phyloP scores from a whole-genome alignment of 176 grass and related monocot genomes.

The Neostapfia colusana region DNA sequence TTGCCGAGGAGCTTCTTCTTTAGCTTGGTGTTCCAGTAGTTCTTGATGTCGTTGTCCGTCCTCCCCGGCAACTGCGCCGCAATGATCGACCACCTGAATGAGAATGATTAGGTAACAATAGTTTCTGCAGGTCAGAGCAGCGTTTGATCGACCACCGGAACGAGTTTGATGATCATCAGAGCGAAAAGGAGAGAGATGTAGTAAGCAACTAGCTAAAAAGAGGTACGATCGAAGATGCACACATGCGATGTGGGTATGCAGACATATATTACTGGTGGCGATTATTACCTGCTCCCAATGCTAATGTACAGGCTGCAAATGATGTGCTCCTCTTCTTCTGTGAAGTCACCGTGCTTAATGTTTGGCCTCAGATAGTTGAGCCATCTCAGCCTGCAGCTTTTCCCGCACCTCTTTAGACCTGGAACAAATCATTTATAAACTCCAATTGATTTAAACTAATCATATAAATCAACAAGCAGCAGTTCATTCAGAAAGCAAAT shows the following conservation, averaged over 20 bases:
- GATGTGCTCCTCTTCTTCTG: constrained; percentile 86
- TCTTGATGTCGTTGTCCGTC: constrained; percentile 99
- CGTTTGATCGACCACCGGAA: too few relatives aligned
- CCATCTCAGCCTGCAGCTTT: constrained; percentile 95
- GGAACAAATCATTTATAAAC: constrained; percentile 16
- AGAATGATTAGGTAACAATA: neutral
- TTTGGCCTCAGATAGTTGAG: constrained; percentile 98
- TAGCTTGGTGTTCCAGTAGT: constrained; percentile 98
- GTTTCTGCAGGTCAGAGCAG: neutral
- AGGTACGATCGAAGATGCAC: neutral
- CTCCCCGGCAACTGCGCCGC: constrained; percentile 91
- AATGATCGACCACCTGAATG: constrained; percentile 93
- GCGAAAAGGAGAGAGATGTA: neutral
- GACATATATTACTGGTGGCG: neutral
- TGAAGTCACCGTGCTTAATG: constrained; percentile 90
- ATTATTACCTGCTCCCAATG: constrained; percentile 86
- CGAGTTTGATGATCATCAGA: neutral
- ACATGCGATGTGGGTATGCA: neutral
- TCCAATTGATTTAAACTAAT: neutral
- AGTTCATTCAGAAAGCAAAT: neutral
- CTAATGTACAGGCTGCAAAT: constrained; percentile 96
- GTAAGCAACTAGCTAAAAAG: neutral
- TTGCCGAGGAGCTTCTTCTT: constrained; percentile 98
- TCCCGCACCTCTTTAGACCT: constrained; percentile 92
- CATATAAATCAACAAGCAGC: neutral